phyloP scores from a whole-genome alignment of 2,329 filamentous ascomycete species.

The Alternaria brassicicola region DNA sequence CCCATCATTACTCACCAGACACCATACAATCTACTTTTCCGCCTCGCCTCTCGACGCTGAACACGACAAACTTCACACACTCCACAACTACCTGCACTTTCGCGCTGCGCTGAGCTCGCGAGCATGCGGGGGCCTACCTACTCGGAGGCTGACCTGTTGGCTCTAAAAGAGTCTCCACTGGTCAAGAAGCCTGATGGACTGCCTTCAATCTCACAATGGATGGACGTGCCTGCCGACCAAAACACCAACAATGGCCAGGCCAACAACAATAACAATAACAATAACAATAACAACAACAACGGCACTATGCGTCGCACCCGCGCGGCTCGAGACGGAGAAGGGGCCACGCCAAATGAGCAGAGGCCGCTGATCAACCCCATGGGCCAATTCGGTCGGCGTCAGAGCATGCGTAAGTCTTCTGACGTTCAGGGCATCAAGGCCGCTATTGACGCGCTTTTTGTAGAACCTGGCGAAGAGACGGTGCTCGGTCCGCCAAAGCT shows the following conservation, averaged over 20 bases:
- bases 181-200: conserved; percentile 79
- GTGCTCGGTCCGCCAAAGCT: conserved; percentile 84
- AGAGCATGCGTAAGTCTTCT: conserved; percentile 56
- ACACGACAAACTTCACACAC: conserved; percentile 15
- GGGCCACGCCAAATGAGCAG: conserved; percentile 31
- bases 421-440: conserved; percentile 51
- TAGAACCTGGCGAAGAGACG: conserved; percentile 75
- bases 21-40: conserved; percentile 9
- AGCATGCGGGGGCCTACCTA: conserved; percentile 59
- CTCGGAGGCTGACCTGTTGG: conserved; percentile 74
- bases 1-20: conserved; percentile 14
- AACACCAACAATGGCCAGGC: conserved; percentile 32
- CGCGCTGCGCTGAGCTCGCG: conserved; percentile 14
- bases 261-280: conserved; percentile 33
- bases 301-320: conserved; percentile 33
- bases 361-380: conserved; percentile 44
- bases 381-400: conserved; percentile 44
- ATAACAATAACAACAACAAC: conserved; percentile 31
- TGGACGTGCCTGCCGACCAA: conserved; percentile 69
- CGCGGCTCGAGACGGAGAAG: conserved; percentile 37
- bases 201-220: conserved; percentile 91
- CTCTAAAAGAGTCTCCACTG: conserved; percentile 80
- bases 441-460: conserved; percentile 40
- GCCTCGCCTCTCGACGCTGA: conserved; percentile 1
- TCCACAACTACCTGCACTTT: conserved; percentile 20